Base-by-base conservation (phyloP, 805 yeast genomes). In the Zygotorulaspora chibaensis region DNA sequence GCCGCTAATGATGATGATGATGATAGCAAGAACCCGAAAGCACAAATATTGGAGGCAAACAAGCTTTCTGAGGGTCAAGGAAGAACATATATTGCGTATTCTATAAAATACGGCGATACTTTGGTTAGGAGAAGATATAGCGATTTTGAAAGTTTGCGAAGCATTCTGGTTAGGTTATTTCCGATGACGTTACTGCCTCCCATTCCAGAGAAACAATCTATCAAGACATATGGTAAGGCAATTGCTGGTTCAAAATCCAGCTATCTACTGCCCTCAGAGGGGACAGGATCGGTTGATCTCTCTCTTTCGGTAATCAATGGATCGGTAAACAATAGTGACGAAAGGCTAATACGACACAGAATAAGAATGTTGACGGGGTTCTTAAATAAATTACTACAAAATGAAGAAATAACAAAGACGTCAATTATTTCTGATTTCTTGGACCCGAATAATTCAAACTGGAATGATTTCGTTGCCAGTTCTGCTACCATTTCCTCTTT, bases 171-270 rank as follows among this genome's bases (percentile, higher is more conserved):
- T 4, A 81, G 81, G 57, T 68, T 87, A 27, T 89, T 86, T 57
- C 97, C 98, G 1, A 80, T 91, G 31, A 68, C 81, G 5, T 74
- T 93, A 3, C 77, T 93, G 1, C 98, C 99, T 2, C 96, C 97
- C 0, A 87, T 93, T n/a, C 99, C 99, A 0, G 87, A 83, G 69
- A 85, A 85, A 62, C 90, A 85, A 48, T 52, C 61, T 8, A 50
- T 66, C 5, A 65, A 60, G 42, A 63, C 59, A 26, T 63, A 62
- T 45, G 56, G 68, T 15, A 62, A 59, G 40, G 51, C 66, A 2
- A 57, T 63, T 13, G 54, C 66, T 2, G 59, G 63, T 3, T 52
- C 62, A 13, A 57, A 55, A 20, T 55, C 66, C 2, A 59, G 51
- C 17, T 62, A 59, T 40, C 18, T 56, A 13, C 42, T 63, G 36